These are phyloP conservation scores for Endocalyx cinctus DNA, from an alignment of 2,329 filamentous ascomycete species.

Conservation along the genomic window DNA sequence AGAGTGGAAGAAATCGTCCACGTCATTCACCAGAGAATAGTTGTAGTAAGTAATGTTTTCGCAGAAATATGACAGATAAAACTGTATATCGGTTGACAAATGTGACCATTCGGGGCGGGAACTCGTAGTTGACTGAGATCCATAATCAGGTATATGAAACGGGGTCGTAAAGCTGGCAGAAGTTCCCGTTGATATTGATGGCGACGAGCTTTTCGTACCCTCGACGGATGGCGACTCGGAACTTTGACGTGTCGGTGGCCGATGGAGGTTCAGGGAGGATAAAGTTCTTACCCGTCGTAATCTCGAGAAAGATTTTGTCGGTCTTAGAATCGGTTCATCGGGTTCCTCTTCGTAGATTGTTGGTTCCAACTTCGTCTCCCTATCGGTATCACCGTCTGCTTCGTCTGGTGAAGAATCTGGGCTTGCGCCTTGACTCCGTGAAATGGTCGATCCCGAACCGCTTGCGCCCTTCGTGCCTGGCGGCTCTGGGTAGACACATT, in stretches of 20 bases:
- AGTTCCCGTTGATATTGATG: slow-evolving; percentile 44
- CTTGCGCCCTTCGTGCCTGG: slow-evolving; percentile 39
- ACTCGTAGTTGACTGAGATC: slow-evolving; percentile 19
- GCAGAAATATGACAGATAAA: slow-evolving; percentile 73
- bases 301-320: slow-evolving; percentile 15
- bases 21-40: slow-evolving; percentile 72
- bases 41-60: slow-evolving; percentile 77
- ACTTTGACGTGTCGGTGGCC: slow-evolving; percentile 34
- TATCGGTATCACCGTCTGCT: slow-evolving; percentile 42
- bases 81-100: slow-evolving; percentile 66
- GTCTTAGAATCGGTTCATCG: slow-evolving; percentile 25
- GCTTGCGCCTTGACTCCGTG: slow-evolving; percentile 38
- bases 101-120: slow-evolving; percentile 47
- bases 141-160: slow-evolving; percentile 26
- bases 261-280: slow-evolving; percentile 33
- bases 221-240: slow-evolving; percentile 52
- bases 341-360: slow-evolving; percentile 53
- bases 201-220: slow-evolving; percentile 47
- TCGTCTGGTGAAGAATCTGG: slow-evolving; percentile 52
- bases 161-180: slow-evolving; percentile 30
- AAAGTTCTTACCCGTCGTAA: slow-evolving; percentile 33
- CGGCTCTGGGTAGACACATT: slow-evolving; percentile 83
- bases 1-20: slow-evolving; percentile 67
- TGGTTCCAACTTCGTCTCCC: slow-evolving; percentile 41
- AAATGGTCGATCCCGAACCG: slow-evolving; percentile 23